Evolutionary conservation across 345 rosid species (phyloP).

Genomic region (Murraya koenigii): DNA sequence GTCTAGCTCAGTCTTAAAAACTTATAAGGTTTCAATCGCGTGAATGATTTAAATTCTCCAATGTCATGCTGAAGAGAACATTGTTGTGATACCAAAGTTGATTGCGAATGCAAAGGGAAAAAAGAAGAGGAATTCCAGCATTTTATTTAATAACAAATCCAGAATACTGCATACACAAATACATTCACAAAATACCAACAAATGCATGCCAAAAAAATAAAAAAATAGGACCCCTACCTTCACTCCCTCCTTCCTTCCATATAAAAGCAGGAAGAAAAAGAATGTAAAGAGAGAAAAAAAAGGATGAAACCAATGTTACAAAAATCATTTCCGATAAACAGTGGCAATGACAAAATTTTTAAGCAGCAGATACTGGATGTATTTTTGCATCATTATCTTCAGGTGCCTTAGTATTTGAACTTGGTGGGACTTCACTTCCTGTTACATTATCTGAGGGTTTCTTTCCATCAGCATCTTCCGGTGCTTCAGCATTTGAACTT

Average conservation of each 20-base stretch:
- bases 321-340: background rate
- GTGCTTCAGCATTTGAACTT: constrained; percentile 2
- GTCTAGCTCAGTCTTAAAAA: background rate
- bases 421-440: background rate
- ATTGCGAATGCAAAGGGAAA: background rate
- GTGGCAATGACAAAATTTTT: background rate
- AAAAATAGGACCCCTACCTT: background rate
- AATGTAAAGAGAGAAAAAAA: background rate
- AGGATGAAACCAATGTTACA: constrained; percentile 4
- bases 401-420: background rate
- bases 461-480: constrained; percentile 20
- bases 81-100: background rate
- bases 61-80: background rate
- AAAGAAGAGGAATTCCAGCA: background rate
- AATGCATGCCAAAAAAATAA: background rate
- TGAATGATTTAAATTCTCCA: background rate
- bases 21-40: background rate
- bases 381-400: constrained; percentile 24
- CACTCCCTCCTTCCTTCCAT: constrained; percentile 1
- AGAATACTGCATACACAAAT: constrained; percentile 10
- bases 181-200: constrained; percentile 12
- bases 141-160: constrained; percentile 21
- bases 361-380: constrained; percentile 19
- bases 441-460: background rate
- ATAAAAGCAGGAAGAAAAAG: constrained; percentile 4